phyloP scores from a whole-genome alignment of 257 asterid species.

The Primulina huaijiensis region DNA sequence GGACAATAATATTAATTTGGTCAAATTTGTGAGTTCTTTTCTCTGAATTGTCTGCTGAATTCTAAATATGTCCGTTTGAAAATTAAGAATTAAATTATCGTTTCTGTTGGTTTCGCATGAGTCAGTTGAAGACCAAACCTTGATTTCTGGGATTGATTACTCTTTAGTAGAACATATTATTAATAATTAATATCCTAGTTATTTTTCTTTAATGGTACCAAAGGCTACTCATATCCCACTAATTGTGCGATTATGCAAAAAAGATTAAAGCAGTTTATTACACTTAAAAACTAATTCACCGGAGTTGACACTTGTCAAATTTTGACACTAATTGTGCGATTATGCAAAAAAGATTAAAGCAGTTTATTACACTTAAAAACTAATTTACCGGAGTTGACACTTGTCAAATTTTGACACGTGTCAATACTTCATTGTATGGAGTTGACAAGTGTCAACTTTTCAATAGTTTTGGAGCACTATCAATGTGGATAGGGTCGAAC shows the following conservation, averaged over 20 bases:
- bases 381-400: no score
- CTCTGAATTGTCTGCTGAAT: neutral
- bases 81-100: neutral
- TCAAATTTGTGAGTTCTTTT: neutral
- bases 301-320: no score
- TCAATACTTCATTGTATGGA: no score
- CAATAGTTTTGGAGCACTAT: no score
- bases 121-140: neutral
- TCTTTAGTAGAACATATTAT: constrained; percentile 10
- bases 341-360: constrained; percentile 21
- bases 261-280: constrained; percentile 22
- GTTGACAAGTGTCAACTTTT: no score
- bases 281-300: constrained; percentile 16
- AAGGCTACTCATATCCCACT: constrained; percentile 14
- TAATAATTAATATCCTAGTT: constrained; percentile 6
- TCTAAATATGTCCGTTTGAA: neutral
- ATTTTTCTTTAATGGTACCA: neutral
- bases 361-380: constrained; percentile 19
- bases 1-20: neutral
- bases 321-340: constrained; percentile 28
- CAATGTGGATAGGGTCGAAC: no score
- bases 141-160: constrained; percentile 9
- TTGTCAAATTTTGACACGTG: no score
- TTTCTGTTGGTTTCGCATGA: neutral
- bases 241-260: constrained; percentile 20